Evolutionary conservation across 2,329 filamentous ascomycete genomes (phyloP).

Genomic region (Fusarium buharicum): DNA sequence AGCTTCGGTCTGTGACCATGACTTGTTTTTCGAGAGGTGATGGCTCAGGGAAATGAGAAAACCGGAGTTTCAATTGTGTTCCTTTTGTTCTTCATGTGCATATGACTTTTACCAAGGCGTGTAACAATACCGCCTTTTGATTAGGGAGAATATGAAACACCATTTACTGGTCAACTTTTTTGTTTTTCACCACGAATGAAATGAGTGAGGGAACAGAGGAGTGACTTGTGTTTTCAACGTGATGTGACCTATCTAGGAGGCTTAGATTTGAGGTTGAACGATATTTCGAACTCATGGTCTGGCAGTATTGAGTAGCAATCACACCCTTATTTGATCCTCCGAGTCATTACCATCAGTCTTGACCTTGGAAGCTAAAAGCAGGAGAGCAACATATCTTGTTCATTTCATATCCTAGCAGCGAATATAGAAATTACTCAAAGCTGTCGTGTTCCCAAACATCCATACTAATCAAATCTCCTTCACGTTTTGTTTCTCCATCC

Average conservation of each 20-base stretch:
- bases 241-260: too few species aligned
- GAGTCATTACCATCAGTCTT: not conserved
- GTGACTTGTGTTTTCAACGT: too few species aligned
- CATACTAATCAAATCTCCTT: not conserved
- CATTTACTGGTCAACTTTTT: not conserved
- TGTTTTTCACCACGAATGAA: not conserved
- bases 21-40: not conserved
- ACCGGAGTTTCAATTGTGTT: slow-evolving; percentile 31
- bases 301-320: too few species aligned
- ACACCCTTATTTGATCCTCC: not conserved
- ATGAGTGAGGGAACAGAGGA: not conserved
- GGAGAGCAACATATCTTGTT: slow-evolving; percentile 34
- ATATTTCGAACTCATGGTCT: too few species aligned
- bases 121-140: slow-evolving; percentile 25
- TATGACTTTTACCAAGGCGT: slow-evolving; percentile 32
- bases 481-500: not conserved
- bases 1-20: slow-evolving; percentile 28
- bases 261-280: too few species aligned
- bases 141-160: slow-evolving; percentile 28
- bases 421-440: not conserved
- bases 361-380: not conserved
- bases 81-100: slow-evolving; percentile 40
- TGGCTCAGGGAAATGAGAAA: slow-evolving; percentile 18
- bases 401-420: slow-evolving; percentile 9
- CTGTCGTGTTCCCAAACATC: not conserved